Evolutionary conservation across 2,329 filamentous ascomycete species (phyloP).

Genomic region (Venturiaceae sp.): DNA sequence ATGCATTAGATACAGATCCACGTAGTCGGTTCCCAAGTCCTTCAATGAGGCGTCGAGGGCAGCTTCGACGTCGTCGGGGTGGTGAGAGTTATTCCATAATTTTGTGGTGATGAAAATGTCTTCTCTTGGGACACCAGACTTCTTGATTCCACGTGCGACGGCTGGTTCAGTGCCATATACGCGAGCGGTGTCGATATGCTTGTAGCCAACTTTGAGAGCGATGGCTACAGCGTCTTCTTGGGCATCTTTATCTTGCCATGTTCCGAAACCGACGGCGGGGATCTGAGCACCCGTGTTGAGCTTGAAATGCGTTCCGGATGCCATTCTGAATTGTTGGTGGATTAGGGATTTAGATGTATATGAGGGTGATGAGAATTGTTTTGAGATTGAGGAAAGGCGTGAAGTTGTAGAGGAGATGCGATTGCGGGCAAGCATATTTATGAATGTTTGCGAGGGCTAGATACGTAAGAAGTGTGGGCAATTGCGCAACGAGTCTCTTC

Average conservation of each 20-base stretch:
- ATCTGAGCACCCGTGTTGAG: conserved; percentile 48
- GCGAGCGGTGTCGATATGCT: conserved; percentile 66
- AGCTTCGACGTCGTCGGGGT: conserved; percentile 44
- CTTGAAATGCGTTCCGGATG: conserved; percentile 4
- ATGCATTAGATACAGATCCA: conserved; percentile 27
- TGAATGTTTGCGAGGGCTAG: neutral
- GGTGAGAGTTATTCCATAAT: conserved; percentile 72
- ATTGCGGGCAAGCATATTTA: neutral
- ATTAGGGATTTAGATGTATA: neutral
- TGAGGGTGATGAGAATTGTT: neutral
- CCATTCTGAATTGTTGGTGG: conserved; percentile 4
- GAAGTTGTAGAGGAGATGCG: neutral
- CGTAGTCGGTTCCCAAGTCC: conserved; percentile 54
- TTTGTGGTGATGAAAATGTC: conserved; percentile 73
- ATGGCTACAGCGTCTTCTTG: conserved; percentile 52
- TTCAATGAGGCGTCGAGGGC: conserved; percentile 52
- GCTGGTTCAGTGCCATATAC: conserved; percentile 73
- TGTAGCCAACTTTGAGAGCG: conserved; percentile 59
- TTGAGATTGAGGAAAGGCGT: neutral
- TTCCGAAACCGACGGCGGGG: conserved; percentile 62
- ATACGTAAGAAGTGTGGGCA: neutral
- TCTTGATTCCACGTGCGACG: conserved; percentile 61
- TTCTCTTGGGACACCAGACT: conserved; percentile 52
- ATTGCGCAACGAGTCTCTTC: too few relatives aligned
- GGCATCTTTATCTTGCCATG: conserved; percentile 41